Percentiles rank a stretch among this genome's conserved stretches.
Conservation (phyloP, 1,284 basidiomycete species). For the Apiotrichum veenhuisii region DNA sequence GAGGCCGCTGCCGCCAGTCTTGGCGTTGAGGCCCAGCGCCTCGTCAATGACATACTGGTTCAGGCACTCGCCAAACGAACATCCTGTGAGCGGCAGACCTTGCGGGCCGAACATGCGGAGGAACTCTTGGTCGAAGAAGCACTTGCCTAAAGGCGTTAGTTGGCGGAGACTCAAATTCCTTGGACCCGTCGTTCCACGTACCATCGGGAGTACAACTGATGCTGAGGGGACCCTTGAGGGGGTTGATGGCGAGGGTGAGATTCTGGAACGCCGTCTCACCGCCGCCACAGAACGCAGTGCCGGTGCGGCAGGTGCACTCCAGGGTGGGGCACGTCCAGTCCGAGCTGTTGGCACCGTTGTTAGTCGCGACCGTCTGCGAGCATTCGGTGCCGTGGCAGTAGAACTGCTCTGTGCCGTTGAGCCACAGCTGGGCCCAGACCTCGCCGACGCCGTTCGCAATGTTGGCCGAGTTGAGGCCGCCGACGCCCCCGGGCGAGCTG, state of each 20-base stretch:
- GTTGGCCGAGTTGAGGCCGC: constrained; percentile 15
- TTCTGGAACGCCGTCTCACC: constrained; percentile 25
- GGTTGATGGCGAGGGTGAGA: constrained; percentile 58
- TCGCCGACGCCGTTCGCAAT: constrained; percentile 56
- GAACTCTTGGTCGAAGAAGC: constrained; percentile 68
- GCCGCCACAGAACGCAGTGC: constrained; percentile 70
- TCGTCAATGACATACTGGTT: constrained; percentile 68
- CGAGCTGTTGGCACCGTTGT: constrained; percentile 17
- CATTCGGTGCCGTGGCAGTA: constrained; percentile 70
- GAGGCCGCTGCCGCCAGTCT: constrained; percentile 44
- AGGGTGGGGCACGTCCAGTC: constrained; percentile 68
- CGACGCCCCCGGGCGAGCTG: constrained; percentile 57
- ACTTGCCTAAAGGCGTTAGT: constrained; percentile 44
- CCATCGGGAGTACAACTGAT: constrained; percentile 60
- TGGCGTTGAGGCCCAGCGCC: constrained; percentile 30
- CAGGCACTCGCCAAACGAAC: constrained; percentile 81
- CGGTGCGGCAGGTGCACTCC: constrained; percentile 65
- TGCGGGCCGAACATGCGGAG: constrained; percentile 68
- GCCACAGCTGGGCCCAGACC: constrained; percentile 71
- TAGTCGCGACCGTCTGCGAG: constrained; percentile 55
- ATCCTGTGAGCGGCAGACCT: constrained; percentile 67
- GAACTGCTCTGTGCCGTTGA: constrained; percentile 74
- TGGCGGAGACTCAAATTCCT: too few species aligned
- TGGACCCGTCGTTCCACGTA: too few species aligned
- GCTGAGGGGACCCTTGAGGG: constrained; percentile 46